Base-by-base conservation (phyloP, 139 green algal genomes). In the Chloropicon primus region DNA sequence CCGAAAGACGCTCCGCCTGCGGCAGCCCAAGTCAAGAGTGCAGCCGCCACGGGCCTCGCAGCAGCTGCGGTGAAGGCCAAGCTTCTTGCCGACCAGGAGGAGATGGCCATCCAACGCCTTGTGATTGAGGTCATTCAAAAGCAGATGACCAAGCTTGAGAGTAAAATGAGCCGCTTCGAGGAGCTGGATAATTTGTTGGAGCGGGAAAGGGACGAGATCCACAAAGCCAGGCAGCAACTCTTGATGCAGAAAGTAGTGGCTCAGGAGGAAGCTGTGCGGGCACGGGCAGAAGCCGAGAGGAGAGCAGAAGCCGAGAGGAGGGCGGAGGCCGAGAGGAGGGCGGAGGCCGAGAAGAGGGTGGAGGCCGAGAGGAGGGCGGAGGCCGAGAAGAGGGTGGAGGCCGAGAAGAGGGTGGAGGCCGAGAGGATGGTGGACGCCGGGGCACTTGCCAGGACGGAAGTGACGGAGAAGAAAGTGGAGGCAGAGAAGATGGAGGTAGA, bases 81-180 rank as follows among this genome's bases (percentile, higher is more conserved):
- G 84, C 78, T 90, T 27, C 77, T 94, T 27, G 93, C 90, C 1
- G 85, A 94, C 5, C 78, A 84, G 26, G 85, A 94, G 82, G 89
- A 94, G 87, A 74, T 85, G 22, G 92, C 96, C 79, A 88, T 96
- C 53, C 78, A 90, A 81, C 79, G 84, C 0, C 79, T 93, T 25
- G 84, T 96, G 80, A 81, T 88, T n/a, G 73, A 22, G 81, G 76
- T 62, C 10, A 62, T 62, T 17, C 10, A 62, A 17, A 62, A 62
- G 41, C 41, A 62, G 41, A 17, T 62, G 41, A 62, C 17, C 10
- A 62, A 62, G 41, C 41, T 62, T 5, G 41, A 62, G 41, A 17
- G 41, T 17, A 62, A 62, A 17, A 62, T 62, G 41, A 17, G 10
- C 10, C 5, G 41, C 10, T 62, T 62, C 41, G 41, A 62, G 41